Evolutionary conservation across 441 rosid species (phyloP).

Genomic region (Euphorbia schlechtendalii): DNA sequence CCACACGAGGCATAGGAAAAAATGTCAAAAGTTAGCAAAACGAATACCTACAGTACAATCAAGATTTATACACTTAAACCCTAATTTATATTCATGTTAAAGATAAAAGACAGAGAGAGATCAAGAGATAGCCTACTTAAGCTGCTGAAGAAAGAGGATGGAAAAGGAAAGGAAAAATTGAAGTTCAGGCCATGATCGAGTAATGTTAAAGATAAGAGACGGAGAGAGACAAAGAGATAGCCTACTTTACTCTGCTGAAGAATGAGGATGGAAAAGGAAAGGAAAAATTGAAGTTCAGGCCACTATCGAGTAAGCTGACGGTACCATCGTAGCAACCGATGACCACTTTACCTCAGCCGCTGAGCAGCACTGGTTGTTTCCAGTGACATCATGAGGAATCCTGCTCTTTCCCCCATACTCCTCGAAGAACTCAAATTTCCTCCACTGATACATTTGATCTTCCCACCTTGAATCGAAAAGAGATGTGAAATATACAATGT

Average conservation of each 20-base stretch:
- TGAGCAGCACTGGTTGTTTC: conserved; percentile 67
- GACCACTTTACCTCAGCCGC: conserved; percentile 91
- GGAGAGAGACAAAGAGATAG: too few relatives aligned
- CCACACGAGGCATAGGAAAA: too few relatives aligned
- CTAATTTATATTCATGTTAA: too few relatives aligned
- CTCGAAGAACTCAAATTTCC: conserved; percentile 98
- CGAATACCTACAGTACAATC: neutral
- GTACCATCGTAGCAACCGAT: conserved; percentile 83
- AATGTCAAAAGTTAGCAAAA: too few relatives aligned
- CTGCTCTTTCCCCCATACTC: conserved; percentile 69
- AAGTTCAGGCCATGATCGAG: too few relatives aligned
- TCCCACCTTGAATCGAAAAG: neutral
- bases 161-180: too few relatives aligned
- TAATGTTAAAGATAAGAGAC: too few relatives aligned
- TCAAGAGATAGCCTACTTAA: too few relatives aligned
- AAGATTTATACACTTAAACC: neutral
- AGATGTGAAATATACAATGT: too few relatives aligned
- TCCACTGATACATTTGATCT: conserved; percentile 71
- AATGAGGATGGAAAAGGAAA: conserved; percentile 64
- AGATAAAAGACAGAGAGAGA: too few relatives aligned
- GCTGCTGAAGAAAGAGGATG: too few relatives aligned
- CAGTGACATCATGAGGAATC: conserved; percentile 71
- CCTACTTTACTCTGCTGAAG: conserved; percentile 88
- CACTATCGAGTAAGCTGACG: conserved; percentile 84
- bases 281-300: conserved; percentile 77